These are phyloP conservation scores for Pisolithus microcarpus DNA, from an alignment of 768 basidiomycete genomes.

Conservation along the genomic window DNA sequence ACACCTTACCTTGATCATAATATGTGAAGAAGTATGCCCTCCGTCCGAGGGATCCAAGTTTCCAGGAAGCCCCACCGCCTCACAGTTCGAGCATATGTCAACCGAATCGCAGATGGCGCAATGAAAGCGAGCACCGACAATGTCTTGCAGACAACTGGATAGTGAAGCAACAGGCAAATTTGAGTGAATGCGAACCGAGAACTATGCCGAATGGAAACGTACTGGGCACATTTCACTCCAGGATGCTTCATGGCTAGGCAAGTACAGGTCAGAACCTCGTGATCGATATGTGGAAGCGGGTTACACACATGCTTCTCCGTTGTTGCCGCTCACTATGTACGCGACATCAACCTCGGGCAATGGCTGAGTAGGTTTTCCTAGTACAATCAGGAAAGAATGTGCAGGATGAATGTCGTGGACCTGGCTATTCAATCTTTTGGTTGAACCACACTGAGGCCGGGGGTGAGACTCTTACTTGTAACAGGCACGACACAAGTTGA, in stretches of 20 bases:
- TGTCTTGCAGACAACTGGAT: constrained; percentile 76
- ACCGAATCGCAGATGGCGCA: constrained; percentile 83
- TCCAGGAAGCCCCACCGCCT: constrained; percentile 78
- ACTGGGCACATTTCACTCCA: constrained; percentile 85
- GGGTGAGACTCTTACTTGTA: constrained; percentile 49
- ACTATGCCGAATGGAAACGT: constrained; percentile 25
- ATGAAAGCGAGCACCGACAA: constrained; percentile 88
- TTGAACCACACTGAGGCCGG: constrained; percentile 1
- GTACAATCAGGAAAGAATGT: constrained; percentile 77
- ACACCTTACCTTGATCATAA: constrained; percentile 78
- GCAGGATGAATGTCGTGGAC: constrained; percentile 89
- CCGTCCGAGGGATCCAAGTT: constrained; percentile 71
- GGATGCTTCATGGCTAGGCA: constrained; percentile 63
- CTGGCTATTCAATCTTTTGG: constrained; percentile 42
- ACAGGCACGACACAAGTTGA: constrained; percentile 76
- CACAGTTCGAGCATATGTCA: constrained; percentile 84
- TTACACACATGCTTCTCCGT: constrained; percentile 56
- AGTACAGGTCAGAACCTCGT: constrained; percentile 2
- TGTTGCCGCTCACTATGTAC: constrained; percentile 27
- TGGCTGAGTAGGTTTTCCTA: constrained; percentile 47
- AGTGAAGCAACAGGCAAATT: neutral
- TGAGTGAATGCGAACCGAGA: neutral
- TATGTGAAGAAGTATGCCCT: constrained; percentile 79
- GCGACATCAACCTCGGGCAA: constrained; percentile 35
- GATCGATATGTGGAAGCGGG: neutral